Evolutionary conservation across 106 monocot genomes (phyloP), one percentile per base, ranked within the genome.

Genomic region (Acorus gramineus): DNA sequence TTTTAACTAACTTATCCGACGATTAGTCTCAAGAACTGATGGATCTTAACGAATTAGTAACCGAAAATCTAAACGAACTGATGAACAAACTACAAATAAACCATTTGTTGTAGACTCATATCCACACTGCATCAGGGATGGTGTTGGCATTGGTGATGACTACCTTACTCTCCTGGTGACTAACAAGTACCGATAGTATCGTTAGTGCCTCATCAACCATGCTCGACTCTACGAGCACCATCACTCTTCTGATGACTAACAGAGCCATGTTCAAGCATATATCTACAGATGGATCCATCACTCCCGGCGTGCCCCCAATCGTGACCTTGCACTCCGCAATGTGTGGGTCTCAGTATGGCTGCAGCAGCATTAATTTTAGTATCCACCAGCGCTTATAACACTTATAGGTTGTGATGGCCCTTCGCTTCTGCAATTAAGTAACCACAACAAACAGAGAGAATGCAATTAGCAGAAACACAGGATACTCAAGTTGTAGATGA

Each of bases 281-380:
- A 45, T 82, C 91, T 0, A 96, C 91, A 46, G 91, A 75, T 6
- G 78, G 58, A 42, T 87, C 91, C 28, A 96, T 83, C 0, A 82
- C 95, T 66, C 96, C 96, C 4, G 76, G 80, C 7, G 85, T 79
- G 64, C 84, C 74, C 47, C 96, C 96, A 46, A 95, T 86, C 2
- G 67, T 84, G 57, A 90, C 80, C 79, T 95, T 90, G 66, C 90
- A 90, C 53, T 87, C 91, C 61, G 90, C 96, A 42, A 77, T 46
- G 0, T 91, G 69, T 0, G 7, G 91, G 64, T 68, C 87, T 91
- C 51, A 96, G 91, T 42, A 96, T 79, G 59, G 96, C 82, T 49
- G 91, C 91, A 14, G 96, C 91, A 9, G 87, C 87, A 79, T 96
- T 96, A 69, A 87, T 91, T 69, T 81, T 82, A 4, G 87, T 85